Conservation (phyloP, 2,329 filamentous ascomycete species). For the Iodosphaeria phyllophila region DNA sequence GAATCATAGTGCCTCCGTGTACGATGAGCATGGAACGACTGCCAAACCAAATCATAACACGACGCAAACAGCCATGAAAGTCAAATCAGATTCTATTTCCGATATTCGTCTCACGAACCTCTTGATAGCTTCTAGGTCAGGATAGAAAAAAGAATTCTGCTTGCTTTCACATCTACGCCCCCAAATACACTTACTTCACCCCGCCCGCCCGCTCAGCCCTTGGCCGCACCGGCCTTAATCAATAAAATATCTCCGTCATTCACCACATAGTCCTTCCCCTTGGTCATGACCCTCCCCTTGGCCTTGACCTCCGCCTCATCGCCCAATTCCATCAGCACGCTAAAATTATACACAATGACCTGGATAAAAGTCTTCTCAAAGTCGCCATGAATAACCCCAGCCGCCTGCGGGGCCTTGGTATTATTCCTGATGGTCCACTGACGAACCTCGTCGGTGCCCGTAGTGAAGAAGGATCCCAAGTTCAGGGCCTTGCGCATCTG, state of each 20-base stretch:
- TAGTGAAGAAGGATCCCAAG: slow-evolving; percentile 93
- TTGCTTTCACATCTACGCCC: no score
- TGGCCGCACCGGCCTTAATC: slow-evolving; percentile 78
- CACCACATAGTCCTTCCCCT: slow-evolving; percentile 92
- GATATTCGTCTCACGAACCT: no score
- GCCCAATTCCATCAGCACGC: slow-evolving; percentile 62
- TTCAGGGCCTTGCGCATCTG: slow-evolving; percentile 88
- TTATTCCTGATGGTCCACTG: slow-evolving; percentile 96
- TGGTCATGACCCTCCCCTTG: slow-evolving; percentile 93
- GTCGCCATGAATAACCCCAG: slow-evolving; percentile 94
- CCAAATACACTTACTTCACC: no score
- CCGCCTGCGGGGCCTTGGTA: slow-evolving; percentile 93
- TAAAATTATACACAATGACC: slow-evolving; percentile 83
- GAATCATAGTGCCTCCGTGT: no score
- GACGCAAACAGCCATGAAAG: no score
- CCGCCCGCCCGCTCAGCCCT: no score
- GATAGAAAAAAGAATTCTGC: no score
- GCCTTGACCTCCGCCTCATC: slow-evolving; percentile 80
- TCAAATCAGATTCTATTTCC: no score
- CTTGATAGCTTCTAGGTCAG: no score
- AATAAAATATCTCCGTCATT: slow-evolving; percentile 69
- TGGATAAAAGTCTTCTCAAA: slow-evolving; percentile 99
- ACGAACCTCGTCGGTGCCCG: slow-evolving; percentile 83
- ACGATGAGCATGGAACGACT: no score
- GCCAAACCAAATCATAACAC: no score